A percentile compares a stretch with the other conserved stretches of the same genome.
Evolutionary conservation across 2,329 filamentous ascomycete species (phyloP).

Genomic region (Alternaria dauci): DNA sequence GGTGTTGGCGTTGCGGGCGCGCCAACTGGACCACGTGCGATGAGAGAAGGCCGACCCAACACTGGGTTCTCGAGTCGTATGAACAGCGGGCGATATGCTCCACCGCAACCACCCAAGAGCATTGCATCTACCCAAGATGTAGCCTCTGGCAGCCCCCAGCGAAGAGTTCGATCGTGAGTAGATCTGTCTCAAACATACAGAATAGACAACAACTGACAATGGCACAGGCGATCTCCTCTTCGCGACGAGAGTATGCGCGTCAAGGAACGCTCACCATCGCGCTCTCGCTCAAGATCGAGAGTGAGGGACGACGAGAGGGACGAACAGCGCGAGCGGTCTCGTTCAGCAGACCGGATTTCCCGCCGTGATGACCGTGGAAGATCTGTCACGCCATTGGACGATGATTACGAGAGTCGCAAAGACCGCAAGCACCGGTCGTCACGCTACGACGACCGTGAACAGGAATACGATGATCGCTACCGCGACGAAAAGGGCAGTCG

Average conservation of each 20-base stretch:
- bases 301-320: slow-evolving; percentile 33
- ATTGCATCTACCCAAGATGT: slow-evolving; percentile 31
- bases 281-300: slow-evolving; percentile 52
- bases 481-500: slow-evolving; percentile 60
- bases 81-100: slow-evolving; percentile 40
- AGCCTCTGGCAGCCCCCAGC: slow-evolving; percentile 35
- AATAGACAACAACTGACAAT: slow-evolving; percentile 11
- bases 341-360: slow-evolving; percentile 55
- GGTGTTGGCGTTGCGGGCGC: slow-evolving; percentile 73
- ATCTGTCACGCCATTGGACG: slow-evolving; percentile 57
- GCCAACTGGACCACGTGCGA: slow-evolving; percentile 91
- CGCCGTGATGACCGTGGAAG: slow-evolving; percentile 60
- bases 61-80: slow-evolving; percentile 74
- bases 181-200: neutral
- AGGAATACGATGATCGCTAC: slow-evolving; percentile 45
- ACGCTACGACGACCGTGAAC: slow-evolving; percentile 50
- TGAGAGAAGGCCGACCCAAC: slow-evolving; percentile 88
- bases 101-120: slow-evolving; percentile 27
- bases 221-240: slow-evolving; percentile 41
- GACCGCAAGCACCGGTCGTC: slow-evolving; percentile 58
- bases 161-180: slow-evolving; percentile 44
- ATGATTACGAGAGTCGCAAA: slow-evolving; percentile 48
- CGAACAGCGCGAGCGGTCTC: slow-evolving; percentile 32
- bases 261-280: slow-evolving; percentile 52
- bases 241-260: slow-evolving; percentile 46